Base-by-base conservation (phyloP, 768 basidiomycete genomes). In the Termitomyces sp. region DNA sequence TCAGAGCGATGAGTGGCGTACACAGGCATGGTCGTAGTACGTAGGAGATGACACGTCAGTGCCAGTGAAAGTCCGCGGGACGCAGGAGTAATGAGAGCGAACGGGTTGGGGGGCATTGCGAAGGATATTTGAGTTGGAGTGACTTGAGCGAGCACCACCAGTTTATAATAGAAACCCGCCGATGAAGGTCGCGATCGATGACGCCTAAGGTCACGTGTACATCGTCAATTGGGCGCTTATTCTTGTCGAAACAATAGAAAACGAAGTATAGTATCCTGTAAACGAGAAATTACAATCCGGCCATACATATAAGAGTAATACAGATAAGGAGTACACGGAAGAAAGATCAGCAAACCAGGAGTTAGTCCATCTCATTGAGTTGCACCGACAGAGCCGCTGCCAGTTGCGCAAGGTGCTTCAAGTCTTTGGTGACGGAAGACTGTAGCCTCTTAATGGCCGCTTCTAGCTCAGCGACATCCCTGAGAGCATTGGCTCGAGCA, bases 1-100 rank as follows among this genome's bases (percentile, higher is more conserved):
- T 67, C 67, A 10, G 72, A 69, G 49, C 85, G 80, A 67, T 82
- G 77, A 9, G 80, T 83, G n/a, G 82, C 81, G 62, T 76, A 82
- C 9, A 86, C 79, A 2, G 83, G 83, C 26, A 82, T 67, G 14
- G 69, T 62, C 18, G 84, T 84, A 3, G 75, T 76, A 53, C 73
- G 72, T 37, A 85, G 75, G 57, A 80, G 79, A 65, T 81, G 78
- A 16, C 83, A 77, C 13, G 82, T 80, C 32, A 86, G 72, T 4
- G 82, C 81, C 30, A 82, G 74, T 7, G 81, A 82, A 24, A 86
- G 73, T 5, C 85, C 84, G 18, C 84, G 76, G 18, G 81, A 82
- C 5, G 82, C 79, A 30, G 85, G 84, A 32, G 78, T 71, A 48
- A 85, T 72, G 56, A 86, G 72, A 60, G 80, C 66, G 64, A 85